A percentile compares a stretch with the other conserved stretches of the same genome.
phyloP scores from a whole-genome alignment of 768 basidiomycete genomes.

The Zangia roseola region DNA sequence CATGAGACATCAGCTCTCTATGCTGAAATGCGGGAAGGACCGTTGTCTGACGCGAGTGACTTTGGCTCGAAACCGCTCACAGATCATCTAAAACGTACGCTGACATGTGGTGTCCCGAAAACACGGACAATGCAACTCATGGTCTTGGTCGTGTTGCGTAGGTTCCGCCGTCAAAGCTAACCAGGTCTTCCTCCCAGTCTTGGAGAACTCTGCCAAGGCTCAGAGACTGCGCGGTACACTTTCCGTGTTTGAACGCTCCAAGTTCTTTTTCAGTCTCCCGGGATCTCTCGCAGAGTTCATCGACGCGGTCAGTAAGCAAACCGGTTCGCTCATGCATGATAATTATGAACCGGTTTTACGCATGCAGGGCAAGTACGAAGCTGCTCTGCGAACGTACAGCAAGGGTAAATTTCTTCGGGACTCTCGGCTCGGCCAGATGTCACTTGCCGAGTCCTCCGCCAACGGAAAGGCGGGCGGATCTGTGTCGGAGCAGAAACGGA shows the following conservation, averaged over 20 bases:
- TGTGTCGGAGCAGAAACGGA: constrained; percentile 83
- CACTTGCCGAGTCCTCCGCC: constrained; percentile 65
- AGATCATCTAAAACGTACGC: constrained; percentile 82
- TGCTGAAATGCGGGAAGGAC: constrained; percentile 89
- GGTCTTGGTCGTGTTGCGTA: constrained; percentile 33
- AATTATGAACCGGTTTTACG: not conserved
- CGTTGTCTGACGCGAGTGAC: constrained; percentile 73
- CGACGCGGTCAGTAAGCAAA: constrained; percentile 62
- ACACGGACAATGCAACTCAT: too few relatives aligned
- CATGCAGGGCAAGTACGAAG: constrained; percentile 89
- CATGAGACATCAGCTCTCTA: constrained; percentile 61
- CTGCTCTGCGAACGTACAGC: constrained; percentile 93
- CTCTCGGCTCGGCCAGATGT: constrained; percentile 81
- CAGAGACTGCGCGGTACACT: constrained; percentile 90
- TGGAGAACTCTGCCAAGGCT: constrained; percentile 94
- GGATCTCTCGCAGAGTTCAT: constrained; percentile 85
- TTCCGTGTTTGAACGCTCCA: constrained; percentile 92
- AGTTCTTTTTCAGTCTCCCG: constrained; percentile 99
- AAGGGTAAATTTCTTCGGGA: constrained; percentile 92
- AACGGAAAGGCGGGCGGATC: constrained; percentile 48
- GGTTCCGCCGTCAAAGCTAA: constrained; percentile 92
- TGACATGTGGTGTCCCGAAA: not conserved
- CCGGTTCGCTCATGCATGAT: not conserved
- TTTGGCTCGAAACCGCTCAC: constrained; percentile 80
- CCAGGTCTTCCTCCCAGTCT: constrained; percentile 92